phyloP scores from a whole-genome alignment of 345 rosid species.

The Eucalyptus shirleyi region DNA sequence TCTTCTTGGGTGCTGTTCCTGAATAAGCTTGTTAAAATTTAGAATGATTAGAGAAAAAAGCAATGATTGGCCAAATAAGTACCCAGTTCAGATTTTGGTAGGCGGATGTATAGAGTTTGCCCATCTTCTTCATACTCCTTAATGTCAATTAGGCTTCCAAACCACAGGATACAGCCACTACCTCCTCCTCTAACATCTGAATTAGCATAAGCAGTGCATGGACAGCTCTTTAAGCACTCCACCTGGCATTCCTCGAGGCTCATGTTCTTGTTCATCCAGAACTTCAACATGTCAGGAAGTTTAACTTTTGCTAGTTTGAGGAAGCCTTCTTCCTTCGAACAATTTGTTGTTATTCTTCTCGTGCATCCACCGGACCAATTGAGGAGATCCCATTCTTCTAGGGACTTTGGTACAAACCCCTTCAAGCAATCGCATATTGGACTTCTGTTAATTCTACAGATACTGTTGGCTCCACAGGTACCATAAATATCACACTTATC shows the following conservation, averaged over 20 bases:
- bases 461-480: neutral
- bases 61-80: no score
- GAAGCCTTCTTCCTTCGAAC: neutral
- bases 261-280: conserved; percentile 7
- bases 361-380: no score
- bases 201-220: conserved; percentile 21
- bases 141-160: neutral
- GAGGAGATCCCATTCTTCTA: no score
- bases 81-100: neutral
- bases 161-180: conserved; percentile 14
- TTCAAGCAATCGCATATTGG: no score
- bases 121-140: neutral
- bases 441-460: neutral
- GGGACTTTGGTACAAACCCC: no score
- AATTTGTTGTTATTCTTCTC: neutral
- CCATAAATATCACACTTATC: neutral
- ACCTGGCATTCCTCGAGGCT: neutral
- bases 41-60: neutral
- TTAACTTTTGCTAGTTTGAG: neutral
- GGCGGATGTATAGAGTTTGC: neutral
- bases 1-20: no score
- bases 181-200: conserved; percentile 5
- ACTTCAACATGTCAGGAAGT: conserved; percentile 5
- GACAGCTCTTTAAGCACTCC: conserved; percentile 12
- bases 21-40: neutral